These are phyloP conservation scores for Sonneratia caseolaris DNA, from an alignment of 345 rosid species.

Conservation along the genomic window DNA sequence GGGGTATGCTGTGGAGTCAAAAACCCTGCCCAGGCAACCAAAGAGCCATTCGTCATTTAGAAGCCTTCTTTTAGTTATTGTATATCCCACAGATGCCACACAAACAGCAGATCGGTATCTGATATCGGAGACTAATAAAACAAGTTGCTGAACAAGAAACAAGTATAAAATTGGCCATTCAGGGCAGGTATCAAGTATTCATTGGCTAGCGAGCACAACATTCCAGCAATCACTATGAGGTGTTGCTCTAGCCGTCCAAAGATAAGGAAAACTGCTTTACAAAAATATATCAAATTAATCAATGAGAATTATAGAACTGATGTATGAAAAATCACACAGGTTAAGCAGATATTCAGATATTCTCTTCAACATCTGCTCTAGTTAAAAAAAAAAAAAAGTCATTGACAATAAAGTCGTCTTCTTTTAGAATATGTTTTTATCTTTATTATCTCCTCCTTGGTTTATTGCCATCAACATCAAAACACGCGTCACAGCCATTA, in stretches of 20 bases:
- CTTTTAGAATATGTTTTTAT: background rate
- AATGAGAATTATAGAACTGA: background rate
- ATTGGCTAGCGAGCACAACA: background rate
- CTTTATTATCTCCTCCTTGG: background rate
- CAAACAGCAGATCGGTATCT: background rate
- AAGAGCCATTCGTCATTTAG: background rate
- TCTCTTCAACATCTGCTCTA: background rate
- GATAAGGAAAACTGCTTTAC: background rate
- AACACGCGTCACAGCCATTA: background rate
- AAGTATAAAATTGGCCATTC: background rate
- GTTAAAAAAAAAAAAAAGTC: background rate
- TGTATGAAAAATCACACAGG: background rate
- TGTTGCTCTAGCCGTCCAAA: background rate
- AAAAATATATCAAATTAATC: background rate
- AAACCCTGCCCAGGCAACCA: slow-evolving; percentile 32
- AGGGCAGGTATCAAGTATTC: background rate
- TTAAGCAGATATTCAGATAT: background rate
- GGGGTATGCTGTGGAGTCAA: slow-evolving; percentile 30
- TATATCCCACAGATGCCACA: background rate
- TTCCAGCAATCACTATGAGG: background rate
- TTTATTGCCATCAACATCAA: background rate
- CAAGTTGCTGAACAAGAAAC: background rate
- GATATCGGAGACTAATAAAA: background rate
- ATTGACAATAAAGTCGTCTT: background rate
- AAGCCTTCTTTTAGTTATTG: background rate